Conservation (phyloP, 352 stramenopile species). For the Phytophthora citrophthora region DNA sequence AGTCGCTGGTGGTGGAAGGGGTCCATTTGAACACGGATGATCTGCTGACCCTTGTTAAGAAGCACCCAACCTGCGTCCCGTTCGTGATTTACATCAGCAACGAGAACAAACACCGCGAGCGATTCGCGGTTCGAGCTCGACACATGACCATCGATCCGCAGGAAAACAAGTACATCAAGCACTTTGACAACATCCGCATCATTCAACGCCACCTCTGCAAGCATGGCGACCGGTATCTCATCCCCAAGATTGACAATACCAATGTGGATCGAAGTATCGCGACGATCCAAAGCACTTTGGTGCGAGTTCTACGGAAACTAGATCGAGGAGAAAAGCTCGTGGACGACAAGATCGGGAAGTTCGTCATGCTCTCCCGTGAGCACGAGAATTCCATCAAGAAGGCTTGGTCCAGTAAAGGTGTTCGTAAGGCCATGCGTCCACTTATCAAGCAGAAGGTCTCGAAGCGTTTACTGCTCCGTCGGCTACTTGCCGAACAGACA, state of each 20-base stretch:
- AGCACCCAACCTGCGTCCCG: conserved; percentile 84
- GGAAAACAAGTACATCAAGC: conserved; percentile 92
- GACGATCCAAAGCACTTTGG: conserved; percentile 85
- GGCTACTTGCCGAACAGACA: conserved; percentile 78
- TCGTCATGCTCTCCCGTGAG: conserved; percentile 85
- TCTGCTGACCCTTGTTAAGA: conserved; percentile 78
- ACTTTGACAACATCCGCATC: conserved; percentile 91
- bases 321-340: conserved; percentile 78
- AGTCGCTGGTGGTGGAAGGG: conserved; percentile 88
- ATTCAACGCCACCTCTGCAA: conserved; percentile 90
- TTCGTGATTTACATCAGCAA: conserved; percentile 93
- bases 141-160: conserved; percentile 91
- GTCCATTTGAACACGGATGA: conserved; percentile 88
- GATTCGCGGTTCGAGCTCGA: conserved; percentile 81
- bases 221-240: conserved; percentile 83
- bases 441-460: conserved; percentile 89
- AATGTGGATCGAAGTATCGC: conserved; percentile 89
- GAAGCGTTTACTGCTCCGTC: conserved; percentile 77
- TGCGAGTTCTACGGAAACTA: conserved; percentile 83
- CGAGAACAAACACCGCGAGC: conserved; percentile 87
- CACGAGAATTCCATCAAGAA: conserved; percentile 91
- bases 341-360: conserved; percentile 82
- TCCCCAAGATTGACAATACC: conserved; percentile 91
- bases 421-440: conserved; percentile 87
- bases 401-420: conserved; percentile 86